Evolutionary conservation across 1,139 yeast species (phyloP).

Genomic region (Debaryomyces fabryi): DNA sequence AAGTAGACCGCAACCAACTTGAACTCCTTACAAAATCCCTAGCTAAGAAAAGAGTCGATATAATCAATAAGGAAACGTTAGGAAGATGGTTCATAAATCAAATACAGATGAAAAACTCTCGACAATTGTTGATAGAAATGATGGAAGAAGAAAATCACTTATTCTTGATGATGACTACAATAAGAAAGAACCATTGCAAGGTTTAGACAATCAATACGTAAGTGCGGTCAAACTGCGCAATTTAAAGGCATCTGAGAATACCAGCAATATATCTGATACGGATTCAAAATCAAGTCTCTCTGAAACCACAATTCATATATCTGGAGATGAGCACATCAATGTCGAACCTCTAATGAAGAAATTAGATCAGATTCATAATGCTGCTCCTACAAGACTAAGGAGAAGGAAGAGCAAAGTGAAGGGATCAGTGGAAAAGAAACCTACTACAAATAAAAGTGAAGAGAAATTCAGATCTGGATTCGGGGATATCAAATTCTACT

Average conservation of each 20-base stretch:
- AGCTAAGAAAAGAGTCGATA: background rate
- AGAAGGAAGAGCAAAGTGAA: constrained; percentile 2
- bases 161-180: constrained; percentile 24
- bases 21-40: background rate
- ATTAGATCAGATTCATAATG: constrained; percentile 2
- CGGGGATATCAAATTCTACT: constrained; percentile 47
- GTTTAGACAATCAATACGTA: background rate
- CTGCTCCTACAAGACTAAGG: constrained; percentile 2
- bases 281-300: background rate
- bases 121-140: constrained; percentile 24
- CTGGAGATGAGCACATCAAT: background rate
- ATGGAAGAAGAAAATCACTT: constrained; percentile 25
- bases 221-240: background rate
- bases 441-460: background rate
- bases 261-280: background rate
- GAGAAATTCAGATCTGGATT: constrained; percentile 32
- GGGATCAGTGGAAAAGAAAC: background rate
- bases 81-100: constrained; percentile 11
- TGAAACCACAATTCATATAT: background rate
- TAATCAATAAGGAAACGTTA: background rate
- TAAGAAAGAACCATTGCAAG: constrained; percentile 1
- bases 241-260: background rate
- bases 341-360: background rate
- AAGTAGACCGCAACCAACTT: background rate
- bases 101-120: constrained; percentile 25